Evolutionary conservation across 176 grass and related monocot species (phyloP), one percentile per base, ranked within the genome.

Genomic region (Pontederia crassipes): DNA sequence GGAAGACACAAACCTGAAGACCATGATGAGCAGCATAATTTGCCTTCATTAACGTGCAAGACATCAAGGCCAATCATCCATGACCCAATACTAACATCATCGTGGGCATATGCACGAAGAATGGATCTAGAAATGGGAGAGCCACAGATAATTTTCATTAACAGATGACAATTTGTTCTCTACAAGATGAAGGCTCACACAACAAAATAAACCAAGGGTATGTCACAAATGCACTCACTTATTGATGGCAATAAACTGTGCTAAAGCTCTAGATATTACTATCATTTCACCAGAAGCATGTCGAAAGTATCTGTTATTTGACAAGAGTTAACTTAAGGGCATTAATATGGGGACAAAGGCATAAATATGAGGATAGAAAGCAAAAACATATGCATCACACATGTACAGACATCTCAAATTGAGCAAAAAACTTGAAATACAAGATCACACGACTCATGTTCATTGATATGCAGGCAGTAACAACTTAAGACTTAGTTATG

Each of bases 181-280:
- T 40, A 40, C 0, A 40, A 40, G 32, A 40, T 40, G 32, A 40
- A 40, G 32, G 32, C 2, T 40, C 6, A 7, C 32, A 40, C 6
- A 40, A 40, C 32, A 40, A 40, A 40, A 40, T 40, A 40, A 40
- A 40, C 32, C 6, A 7, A 40, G 6, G 32, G 32, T 40, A 40
- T 40, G 32, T 7, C 32, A 40, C 32, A 40, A 7, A 40, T 40
- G 6, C 32, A 40, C 32, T 40, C 32, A 98, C 93, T 65, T 98
- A 64, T 98, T 92, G 80, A 98, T 98, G 64, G 93, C 91, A 83
- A 98, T 86, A 82, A 98, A 98, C 53, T 92, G 87, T 77, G 93
- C 88, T 57, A 98, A 8, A 45, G 88, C 84, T 89, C 88, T 90
- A 17, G 93, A 98, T 72, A 98, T 78, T 24, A 98, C 79, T 54